phyloP scores from a whole-genome alignment of 2,329 filamentous ascomycete genomes.

The Lachnellula hyalina region DNA sequence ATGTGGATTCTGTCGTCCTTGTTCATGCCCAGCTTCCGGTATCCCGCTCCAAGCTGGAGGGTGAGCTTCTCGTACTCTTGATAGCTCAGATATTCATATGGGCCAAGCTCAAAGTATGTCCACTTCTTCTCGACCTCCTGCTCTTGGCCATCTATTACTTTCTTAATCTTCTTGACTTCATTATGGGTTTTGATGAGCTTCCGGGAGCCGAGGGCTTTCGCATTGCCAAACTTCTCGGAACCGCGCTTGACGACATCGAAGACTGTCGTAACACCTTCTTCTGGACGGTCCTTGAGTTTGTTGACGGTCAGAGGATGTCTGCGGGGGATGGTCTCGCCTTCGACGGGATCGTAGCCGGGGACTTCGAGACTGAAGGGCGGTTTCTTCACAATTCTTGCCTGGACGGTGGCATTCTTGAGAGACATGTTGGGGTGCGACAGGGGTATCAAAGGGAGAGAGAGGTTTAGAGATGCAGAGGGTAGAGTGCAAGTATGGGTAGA shows the following conservation, averaged over 20 bases:
- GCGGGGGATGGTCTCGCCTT: constrained; percentile 62
- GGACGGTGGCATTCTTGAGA: constrained; percentile 10
- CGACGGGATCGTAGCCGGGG: constrained; percentile 47
- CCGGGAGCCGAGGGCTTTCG: constrained; percentile 60
- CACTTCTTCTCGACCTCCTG: constrained; percentile 77
- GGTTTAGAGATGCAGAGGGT: too few species aligned
- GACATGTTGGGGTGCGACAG: constrained; percentile 10
- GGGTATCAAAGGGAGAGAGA: background rate
- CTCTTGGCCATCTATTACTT: constrained; percentile 73
- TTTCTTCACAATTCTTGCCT: constrained; percentile 29
- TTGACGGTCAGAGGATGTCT: constrained; percentile 51
- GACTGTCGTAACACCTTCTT: constrained; percentile 40
- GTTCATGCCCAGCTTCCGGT: constrained; percentile 64
- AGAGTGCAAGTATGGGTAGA: too few species aligned
- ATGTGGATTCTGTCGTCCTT: constrained; percentile 65
- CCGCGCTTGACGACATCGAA: constrained; percentile 68
- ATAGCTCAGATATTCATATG: constrained; percentile 70
- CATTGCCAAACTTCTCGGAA: constrained; percentile 56
- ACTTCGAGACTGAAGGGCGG: constrained; percentile 56
- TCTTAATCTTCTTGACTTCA: constrained; percentile 84
- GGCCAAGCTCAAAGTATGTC: constrained; percentile 76
- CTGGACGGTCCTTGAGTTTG: constrained; percentile 38
- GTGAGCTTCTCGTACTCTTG: constrained; percentile 67
- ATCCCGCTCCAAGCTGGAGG: constrained; percentile 60
- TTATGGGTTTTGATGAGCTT: constrained; percentile 67